These are phyloP conservation scores for Aspergillus mulundensis DNA, from an alignment of 495 filamentous ascomycete species.

Conservation along the genomic window DNA sequence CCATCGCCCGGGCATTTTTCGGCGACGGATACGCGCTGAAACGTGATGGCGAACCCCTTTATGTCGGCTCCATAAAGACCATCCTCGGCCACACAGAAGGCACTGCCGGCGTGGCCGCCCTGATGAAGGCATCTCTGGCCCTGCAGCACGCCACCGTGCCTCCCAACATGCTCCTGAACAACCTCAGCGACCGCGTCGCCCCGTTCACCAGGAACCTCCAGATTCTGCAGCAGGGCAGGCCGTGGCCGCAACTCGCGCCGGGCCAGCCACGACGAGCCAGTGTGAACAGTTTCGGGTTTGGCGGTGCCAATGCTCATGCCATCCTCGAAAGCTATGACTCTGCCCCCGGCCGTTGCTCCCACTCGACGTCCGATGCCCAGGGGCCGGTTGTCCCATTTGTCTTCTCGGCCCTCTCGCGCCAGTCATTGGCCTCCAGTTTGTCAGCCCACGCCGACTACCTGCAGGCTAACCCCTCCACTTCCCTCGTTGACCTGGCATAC, in stretches of 20 bases:
- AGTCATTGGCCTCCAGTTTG: too few relatives aligned
- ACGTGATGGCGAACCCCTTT: too few relatives aligned
- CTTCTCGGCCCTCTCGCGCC: too few relatives aligned
- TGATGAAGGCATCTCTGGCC: not conserved
- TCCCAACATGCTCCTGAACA: not conserved
- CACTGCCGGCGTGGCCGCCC: not conserved
- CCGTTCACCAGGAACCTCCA: not conserved
- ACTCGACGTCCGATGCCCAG: not conserved
- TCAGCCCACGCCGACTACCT: too few relatives aligned
- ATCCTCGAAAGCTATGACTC: conserved; percentile 45
- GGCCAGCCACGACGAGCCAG: conserved; percentile 16
- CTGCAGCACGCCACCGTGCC: not conserved
- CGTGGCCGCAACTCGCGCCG: too few relatives aligned
- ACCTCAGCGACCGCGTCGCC: too few relatives aligned
- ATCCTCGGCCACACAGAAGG: conserved; percentile 43
- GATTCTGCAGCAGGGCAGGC: too few relatives aligned
- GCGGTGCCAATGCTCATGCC: conserved; percentile 60
- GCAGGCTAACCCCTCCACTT: too few relatives aligned
- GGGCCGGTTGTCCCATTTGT: too few relatives aligned
- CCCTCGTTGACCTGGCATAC: too few relatives aligned
- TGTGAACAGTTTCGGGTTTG: conserved; percentile 54
- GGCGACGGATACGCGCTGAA: too few relatives aligned
- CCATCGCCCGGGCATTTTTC: not conserved
- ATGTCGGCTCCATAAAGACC: conserved; percentile 40
- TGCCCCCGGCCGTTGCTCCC: not conserved